Evolutionary conservation across 495 filamentous ascomycete species (phyloP), one percentile per base, ranked within the genome.

Genomic region (Hypoxylon rickii): DNA sequence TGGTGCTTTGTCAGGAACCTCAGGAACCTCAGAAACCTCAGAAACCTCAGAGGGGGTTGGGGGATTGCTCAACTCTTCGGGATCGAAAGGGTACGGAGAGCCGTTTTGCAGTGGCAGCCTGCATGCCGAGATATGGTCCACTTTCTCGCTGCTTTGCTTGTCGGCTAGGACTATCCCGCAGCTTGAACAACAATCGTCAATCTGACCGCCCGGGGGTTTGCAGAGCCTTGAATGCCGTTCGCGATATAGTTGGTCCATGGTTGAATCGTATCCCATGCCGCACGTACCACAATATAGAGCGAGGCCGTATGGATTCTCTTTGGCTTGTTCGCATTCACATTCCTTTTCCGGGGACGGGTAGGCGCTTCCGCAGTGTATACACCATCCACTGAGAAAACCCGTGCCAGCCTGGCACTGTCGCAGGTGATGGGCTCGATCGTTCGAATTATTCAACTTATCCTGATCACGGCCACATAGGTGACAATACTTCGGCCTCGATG

Each of bases 381-480:
- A 59, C 17, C 40, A 59, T 36, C 1, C 7, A 2, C 2, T n/a
- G 8, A 22, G 2, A 0, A 4, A 16, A 1, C 4, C 15, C 10
- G 21, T 11, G 1, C 41, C 48, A 11, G 33, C 6, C 8, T 20
- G 13, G 42, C 68, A 70, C 6, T 55, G 8, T 7, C 17, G 16
- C 36, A 65, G 56, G 45, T 72, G 70, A 10, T 56, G 40, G n/a
- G 10, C 3, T 24, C 53, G 61, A 37, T 72, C 70, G 7, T 19
- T 13, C 0, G 7, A 7, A 3, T 44, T 45, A 0, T 55, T 36
- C 21, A 73, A 37, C 7, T 38, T 16, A 0, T 1, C 2, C 39
- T 63, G 62, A 22, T 71, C 31, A 11, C 67, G 60, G 1, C 64
- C 63, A 56, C 70, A 69, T 22, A 53, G 52, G 18, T 65, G 12